Conservation (phyloP, 352 stramenopile species). For the Pythium aphanidermatum region DNA sequence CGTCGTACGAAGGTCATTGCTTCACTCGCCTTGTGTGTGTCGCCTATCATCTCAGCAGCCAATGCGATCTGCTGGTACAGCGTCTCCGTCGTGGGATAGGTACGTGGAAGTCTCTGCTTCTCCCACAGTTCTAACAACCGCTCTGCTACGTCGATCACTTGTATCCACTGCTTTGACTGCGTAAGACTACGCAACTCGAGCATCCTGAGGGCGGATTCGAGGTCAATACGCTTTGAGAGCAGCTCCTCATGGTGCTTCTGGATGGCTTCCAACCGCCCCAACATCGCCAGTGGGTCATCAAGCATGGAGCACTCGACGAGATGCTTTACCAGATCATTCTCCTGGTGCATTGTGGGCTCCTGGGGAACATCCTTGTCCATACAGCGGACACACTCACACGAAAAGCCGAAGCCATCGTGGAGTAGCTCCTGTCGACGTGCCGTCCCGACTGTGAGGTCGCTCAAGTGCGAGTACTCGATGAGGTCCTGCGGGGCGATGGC, state of each 20-base stretch:
- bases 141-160: constrained; percentile 25
- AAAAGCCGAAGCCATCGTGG: constrained; percentile 41
- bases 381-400: constrained; percentile 42
- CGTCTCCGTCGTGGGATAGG: constrained; percentile 41
- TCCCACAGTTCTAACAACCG: constrained; percentile 32
- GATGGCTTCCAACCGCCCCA: constrained; percentile 8
- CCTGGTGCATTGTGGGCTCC: neutral
- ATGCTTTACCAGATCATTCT: constrained; percentile 9
- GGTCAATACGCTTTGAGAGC: constrained; percentile 23
- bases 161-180: constrained; percentile 17
- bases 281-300: constrained; percentile 7
- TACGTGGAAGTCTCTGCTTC: constrained; percentile 18
- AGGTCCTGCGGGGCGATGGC: constrained; percentile 22
- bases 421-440: constrained; percentile 31
- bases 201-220: constrained; percentile 35
- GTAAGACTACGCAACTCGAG: constrained; percentile 34
- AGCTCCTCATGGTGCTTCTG: constrained; percentile 6
- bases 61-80: constrained; percentile 40
- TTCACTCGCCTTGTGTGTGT: neutral
- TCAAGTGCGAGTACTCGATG: constrained; percentile 53
- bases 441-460: constrained; percentile 33
- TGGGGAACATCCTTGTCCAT: neutral
- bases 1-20: neutral
- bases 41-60: constrained; percentile 29
- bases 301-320: constrained; percentile 28